Conservation (phyloP, 2,329 filamentous ascomycete genomes). For the Emergomyces africanus region DNA sequence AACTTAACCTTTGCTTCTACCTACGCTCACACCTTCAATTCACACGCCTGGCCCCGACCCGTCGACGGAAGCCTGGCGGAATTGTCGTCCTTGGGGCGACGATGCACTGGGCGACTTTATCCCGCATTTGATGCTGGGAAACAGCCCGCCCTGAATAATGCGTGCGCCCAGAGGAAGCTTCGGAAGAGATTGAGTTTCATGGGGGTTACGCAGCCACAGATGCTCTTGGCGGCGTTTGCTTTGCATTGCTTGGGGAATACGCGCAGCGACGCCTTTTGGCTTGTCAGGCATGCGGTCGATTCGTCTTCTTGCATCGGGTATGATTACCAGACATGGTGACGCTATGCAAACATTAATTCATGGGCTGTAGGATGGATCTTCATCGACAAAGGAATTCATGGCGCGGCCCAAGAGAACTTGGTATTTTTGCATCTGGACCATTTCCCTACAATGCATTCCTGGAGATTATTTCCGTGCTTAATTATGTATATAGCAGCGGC, state of each 20-base stretch:
- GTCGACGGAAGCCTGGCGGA: constrained; percentile 20
- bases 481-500: not conserved
- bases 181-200: constrained; percentile 15
- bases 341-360: constrained; percentile 12
- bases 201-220: constrained; percentile 16
- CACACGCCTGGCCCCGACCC: constrained; percentile 15
- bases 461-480: not conserved
- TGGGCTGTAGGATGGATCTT: constrained; percentile 11
- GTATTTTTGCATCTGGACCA: not conserved
- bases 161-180: constrained; percentile 17
- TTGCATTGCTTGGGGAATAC: constrained; percentile 15
- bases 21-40: constrained; percentile 2
- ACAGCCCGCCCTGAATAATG: constrained; percentile 17
- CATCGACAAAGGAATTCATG: constrained; percentile 9
- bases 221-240: constrained; percentile 14
- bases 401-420: constrained; percentile 11
- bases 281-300: too few relatives aligned
- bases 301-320: too few relatives aligned
- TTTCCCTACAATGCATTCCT: not conserved
- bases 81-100: constrained; percentile 22
- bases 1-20: constrained; percentile 17
- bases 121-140: constrained; percentile 15
- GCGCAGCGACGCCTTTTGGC: constrained; percentile 8
- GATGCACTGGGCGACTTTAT: constrained; percentile 20
- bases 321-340: constrained; percentile 8